phyloP scores from a whole-genome alignment of 331 rosid species.

The Prunus yedoensis region DNA sequence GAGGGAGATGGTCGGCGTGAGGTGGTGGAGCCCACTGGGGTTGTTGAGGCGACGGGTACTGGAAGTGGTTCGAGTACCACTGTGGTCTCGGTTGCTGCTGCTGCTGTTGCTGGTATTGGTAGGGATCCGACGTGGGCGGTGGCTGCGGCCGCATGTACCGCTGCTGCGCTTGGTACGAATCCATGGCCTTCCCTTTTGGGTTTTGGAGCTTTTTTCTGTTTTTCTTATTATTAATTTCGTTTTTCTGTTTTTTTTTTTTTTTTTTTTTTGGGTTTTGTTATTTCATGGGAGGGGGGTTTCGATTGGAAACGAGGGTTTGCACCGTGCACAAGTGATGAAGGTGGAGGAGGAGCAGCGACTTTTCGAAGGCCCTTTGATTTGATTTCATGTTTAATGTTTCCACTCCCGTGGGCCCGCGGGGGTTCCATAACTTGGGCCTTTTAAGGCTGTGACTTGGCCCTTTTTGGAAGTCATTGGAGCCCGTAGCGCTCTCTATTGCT shows the following conservation, averaged over 20 bases:
- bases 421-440: background rate
- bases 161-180: conserved; percentile 69
- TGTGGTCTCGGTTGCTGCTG: conserved; percentile 65
- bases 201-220: background rate
- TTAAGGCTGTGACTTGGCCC: too few relatives aligned
- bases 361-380: background rate
- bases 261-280: too few relatives aligned
- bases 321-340: background rate
- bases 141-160: conserved; percentile 49
- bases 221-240: background rate
- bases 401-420: conserved; percentile 5
- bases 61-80: conserved; percentile 75
- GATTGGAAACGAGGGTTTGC: conserved; percentile 12
- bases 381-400: background rate
- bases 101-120: conserved; percentile 54
- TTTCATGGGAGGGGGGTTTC: background rate
- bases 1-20: conserved; percentile 41
- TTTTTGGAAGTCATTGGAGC: too few relatives aligned
- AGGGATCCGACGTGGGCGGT: conserved; percentile 67
- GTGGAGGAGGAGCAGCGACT: background rate
- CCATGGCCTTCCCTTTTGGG: conserved; percentile 40
- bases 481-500: too few relatives aligned
- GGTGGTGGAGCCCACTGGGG: conserved; percentile 61
- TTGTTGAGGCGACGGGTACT: conserved; percentile 67
- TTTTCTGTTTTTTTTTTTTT: background rate